These are phyloP conservation scores for Lasiodiplodia theobromae DNA, from an alignment of 2,329 filamentous ascomycete species.

Conservation along the genomic window DNA sequence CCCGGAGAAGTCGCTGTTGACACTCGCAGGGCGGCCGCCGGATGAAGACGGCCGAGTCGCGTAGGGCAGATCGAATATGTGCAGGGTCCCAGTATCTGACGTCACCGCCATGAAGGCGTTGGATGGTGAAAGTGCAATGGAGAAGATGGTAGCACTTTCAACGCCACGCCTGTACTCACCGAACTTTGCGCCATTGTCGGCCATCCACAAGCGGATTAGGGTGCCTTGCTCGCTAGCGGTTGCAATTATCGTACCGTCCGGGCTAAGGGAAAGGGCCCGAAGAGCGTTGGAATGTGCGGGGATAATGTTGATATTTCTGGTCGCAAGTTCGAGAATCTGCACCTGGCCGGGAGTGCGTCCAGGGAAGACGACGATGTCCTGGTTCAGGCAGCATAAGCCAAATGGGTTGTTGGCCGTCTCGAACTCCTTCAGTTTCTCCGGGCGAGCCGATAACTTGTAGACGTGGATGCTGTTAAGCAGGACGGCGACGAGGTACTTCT, in stretches of 20 bases:
- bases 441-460: conserved; percentile 78
- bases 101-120: conserved; percentile 85
- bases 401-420: conserved; percentile 86
- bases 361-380: conserved; percentile 79
- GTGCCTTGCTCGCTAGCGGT: conserved; percentile 95
- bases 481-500: conserved; percentile 78
- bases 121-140: conserved; percentile 84
- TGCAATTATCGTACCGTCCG: conserved; percentile 80
- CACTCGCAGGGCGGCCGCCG: conserved; percentile 31
- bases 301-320: conserved; percentile 88
- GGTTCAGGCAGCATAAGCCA: conserved; percentile 79
- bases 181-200: conserved; percentile 78
- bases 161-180: conserved; percentile 88
- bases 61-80: conserved; percentile 84
- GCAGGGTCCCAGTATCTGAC: conserved; percentile 94
- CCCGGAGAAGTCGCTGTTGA: conserved; percentile 31
- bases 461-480: conserved; percentile 82
- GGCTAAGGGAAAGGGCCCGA: conserved; percentile 79
- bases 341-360: conserved; percentile 89
- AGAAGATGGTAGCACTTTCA: conserved; percentile 86
- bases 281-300: conserved; percentile 84
- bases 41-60: conserved; percentile 29
- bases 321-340: conserved; percentile 80
- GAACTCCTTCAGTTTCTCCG: conserved; percentile 74
- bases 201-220: conserved; percentile 84